Evolutionary conservation across 1,284 basidiomycete genomes (phyloP).

Genomic region (Golubevia pallescens): DNA sequence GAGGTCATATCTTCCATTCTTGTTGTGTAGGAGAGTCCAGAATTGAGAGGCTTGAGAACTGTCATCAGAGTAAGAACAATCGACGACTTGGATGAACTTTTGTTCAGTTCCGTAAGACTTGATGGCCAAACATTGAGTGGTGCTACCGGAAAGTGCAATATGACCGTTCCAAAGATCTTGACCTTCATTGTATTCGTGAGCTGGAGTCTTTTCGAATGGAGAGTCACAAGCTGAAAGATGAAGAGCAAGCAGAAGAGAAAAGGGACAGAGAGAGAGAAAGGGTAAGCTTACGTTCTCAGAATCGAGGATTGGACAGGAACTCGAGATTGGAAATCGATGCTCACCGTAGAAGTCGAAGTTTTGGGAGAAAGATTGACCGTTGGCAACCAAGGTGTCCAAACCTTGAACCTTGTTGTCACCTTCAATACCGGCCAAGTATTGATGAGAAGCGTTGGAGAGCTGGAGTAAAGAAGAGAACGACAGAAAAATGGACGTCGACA

Average conservation of each 20-base stretch:
- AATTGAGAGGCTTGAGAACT: neutral
- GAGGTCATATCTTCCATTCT: too few species aligned
- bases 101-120: neutral
- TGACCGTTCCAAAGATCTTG: neutral
- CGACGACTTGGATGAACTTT: neutral
- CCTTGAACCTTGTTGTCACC: neutral
- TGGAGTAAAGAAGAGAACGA: neutral
- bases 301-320: too few species aligned
- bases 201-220: neutral
- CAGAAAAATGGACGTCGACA: neutral
- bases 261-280: too few species aligned
- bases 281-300: too few species aligned
- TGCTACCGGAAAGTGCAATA: neutral
- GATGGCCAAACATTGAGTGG: neutral
- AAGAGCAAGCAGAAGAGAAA: too few species aligned
- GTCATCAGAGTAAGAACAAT: neutral
- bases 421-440: neutral
- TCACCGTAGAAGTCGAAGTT: neutral
- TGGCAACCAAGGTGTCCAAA: neutral
- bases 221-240: neutral
- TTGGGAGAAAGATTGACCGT: neutral
- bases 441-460: neutral
- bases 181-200: neutral
- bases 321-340: too few species aligned
- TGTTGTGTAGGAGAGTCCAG: neutral